Evolutionary conservation across 2,329 filamentous ascomycete genomes (phyloP).

Genomic region (Aspergillus sp.): DNA sequence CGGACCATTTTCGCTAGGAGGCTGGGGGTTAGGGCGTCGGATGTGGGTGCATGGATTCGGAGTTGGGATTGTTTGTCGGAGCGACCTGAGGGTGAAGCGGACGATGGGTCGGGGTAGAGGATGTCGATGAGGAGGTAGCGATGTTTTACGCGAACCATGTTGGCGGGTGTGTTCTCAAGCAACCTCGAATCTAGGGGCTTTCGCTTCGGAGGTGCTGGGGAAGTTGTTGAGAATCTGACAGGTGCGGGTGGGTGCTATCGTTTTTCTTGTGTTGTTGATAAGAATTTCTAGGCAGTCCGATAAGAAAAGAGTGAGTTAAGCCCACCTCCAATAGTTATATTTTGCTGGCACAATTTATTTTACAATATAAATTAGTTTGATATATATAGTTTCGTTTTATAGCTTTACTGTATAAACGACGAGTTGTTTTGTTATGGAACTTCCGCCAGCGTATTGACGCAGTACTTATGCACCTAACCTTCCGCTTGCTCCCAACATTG

Average conservation of each 20-base stretch:
- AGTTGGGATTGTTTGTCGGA: slow-evolving; percentile 57
- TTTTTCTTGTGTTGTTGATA: slow-evolving; percentile 1
- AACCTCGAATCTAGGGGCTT: background rate
- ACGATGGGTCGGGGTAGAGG: slow-evolving; percentile 68
- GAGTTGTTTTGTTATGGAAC: no score
- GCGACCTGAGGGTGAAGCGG: slow-evolving; percentile 37
- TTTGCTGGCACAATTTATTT: no score
- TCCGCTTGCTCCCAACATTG: no score
- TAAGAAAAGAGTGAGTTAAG: background rate
- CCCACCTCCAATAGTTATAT: no score
- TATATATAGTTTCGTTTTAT: no score
- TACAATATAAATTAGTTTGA: no score
- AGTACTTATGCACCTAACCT: no score
- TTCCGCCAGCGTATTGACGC: no score
- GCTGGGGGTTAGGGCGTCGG: slow-evolving; percentile 66
- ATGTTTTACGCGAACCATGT: slow-evolving; percentile 90
- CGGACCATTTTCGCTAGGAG: slow-evolving; percentile 69
- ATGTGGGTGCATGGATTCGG: slow-evolving; percentile 75
- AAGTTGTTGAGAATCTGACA: background rate
- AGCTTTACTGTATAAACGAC: no score
- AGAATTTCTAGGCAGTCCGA: background rate
- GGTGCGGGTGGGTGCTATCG: background rate
- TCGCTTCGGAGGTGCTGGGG: background rate
- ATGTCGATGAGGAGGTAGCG: slow-evolving; percentile 95
- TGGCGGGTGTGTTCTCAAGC: background rate